Percentiles rank a stretch among this genome's conserved stretches.
Evolutionary conservation across 768 basidiomycete species (phyloP).

Genomic region (Pholiota molesta): DNA sequence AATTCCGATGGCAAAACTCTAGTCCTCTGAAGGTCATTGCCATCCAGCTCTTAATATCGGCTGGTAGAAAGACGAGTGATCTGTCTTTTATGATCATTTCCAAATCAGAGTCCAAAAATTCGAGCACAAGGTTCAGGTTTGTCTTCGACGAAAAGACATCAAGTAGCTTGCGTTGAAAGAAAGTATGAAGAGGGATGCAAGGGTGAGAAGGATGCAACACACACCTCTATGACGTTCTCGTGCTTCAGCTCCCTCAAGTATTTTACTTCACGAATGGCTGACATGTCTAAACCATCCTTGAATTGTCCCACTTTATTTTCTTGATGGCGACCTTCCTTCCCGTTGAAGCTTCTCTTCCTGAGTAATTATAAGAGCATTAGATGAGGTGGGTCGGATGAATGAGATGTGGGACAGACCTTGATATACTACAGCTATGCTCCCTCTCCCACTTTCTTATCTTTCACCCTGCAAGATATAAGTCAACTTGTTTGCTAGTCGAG

Average conservation of each 20-base stretch:
- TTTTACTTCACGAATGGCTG: conserved; percentile 97
- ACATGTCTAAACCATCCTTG: conserved; percentile 99
- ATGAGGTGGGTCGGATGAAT: background rate
- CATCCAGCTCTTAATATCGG: conserved; percentile 99
- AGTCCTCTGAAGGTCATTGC: conserved; percentile 96
- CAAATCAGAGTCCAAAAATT: conserved; percentile 94
- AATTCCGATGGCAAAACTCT: conserved; percentile 98
- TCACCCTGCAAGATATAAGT: conserved; percentile 51
- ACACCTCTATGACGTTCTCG: conserved; percentile 91
- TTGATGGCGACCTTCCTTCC: conserved; percentile 94
- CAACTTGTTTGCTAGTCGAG: background rate
- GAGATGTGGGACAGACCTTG: conserved; percentile 58
- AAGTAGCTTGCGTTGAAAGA: conserved; percentile 61
- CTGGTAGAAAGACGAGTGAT: conserved; percentile 87
- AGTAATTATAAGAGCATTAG: conserved; percentile 5
- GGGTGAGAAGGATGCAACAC: conserved; percentile 16
- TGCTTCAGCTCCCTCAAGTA: conserved; percentile 93
- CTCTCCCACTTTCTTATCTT: conserved; percentile 83
- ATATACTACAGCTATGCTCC: conserved; percentile 98
- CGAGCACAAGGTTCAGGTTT: conserved; percentile 95
- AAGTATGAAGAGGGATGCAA: background rate
- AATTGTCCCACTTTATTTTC: conserved; percentile 95
- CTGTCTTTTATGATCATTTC: conserved; percentile 97
- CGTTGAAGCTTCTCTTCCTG: conserved; percentile 76
- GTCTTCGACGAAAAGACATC: conserved; percentile 97